These are phyloP conservation scores for Hortiboletus flavorubellus DNA, from an alignment of 768 basidiomycete genomes.

Conservation along the genomic window DNA sequence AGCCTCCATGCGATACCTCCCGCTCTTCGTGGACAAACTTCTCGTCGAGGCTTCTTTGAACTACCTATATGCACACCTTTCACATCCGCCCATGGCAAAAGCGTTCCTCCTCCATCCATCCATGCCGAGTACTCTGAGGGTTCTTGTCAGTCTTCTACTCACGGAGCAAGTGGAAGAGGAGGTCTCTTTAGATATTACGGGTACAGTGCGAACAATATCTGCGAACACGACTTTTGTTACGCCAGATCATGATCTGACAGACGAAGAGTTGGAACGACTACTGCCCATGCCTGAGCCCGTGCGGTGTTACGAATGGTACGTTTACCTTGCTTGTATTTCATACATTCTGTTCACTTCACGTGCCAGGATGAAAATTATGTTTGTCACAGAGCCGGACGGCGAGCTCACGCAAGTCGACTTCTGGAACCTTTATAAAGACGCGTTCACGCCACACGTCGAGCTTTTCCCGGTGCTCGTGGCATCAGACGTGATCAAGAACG, in stretches of 20 bases:
- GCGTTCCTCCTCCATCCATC: conserved; percentile 69
- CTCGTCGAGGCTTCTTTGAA: conserved; percentile 71
- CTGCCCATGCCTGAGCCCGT: conserved; percentile 65
- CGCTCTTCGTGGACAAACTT: conserved; percentile 64
- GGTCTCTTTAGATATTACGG: conserved; percentile 60
- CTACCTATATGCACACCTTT: conserved; percentile 72
- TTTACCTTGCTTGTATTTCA: background rate
- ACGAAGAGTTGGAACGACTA: conserved; percentile 63
- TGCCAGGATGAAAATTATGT: conserved; percentile 88
- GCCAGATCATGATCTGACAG: conserved; percentile 63
- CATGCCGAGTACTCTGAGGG: conserved; percentile 65
- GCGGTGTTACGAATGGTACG: conserved; percentile 80
- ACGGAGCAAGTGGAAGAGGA: conserved; percentile 71
- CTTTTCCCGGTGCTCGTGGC: conserved; percentile 68
- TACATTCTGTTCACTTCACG: conserved; percentile 10
- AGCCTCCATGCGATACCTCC: conserved; percentile 67
- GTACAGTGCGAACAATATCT: conserved; percentile 55
- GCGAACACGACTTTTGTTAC: conserved; percentile 44
- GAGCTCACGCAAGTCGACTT: conserved; percentile 93
- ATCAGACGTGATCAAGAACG: conserved; percentile 93
- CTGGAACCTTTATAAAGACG: conserved; percentile 90
- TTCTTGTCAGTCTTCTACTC: conserved; percentile 66
- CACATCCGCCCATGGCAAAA: conserved; percentile 70
- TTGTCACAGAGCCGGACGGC: conserved; percentile 67
- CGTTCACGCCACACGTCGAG: conserved; percentile 61